Base-by-base conservation (phyloP, 257 asterid genomes). In the Marsdenia floribunda region DNA sequence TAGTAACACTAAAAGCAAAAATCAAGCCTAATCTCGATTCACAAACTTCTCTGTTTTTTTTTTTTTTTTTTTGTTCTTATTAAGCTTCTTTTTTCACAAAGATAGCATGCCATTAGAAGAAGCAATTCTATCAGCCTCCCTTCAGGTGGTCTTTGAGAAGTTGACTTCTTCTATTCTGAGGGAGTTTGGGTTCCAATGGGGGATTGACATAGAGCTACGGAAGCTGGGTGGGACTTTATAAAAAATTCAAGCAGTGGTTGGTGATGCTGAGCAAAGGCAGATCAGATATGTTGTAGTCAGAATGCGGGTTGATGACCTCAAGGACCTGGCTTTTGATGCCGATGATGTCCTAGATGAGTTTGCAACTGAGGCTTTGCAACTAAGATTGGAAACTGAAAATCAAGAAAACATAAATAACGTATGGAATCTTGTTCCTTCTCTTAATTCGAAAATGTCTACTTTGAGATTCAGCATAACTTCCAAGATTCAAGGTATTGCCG, bases 261-360 rank as follows among this genome's bases (percentile, higher is more conserved):
- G 54, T 49, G 65, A 59, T 59, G 29, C 65, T n/a, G 65, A 59
- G 65, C 35, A 59, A 35, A 59, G 65, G 65, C 65, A 59, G 65
- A 59, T 59, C 65, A 59, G 37, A 33, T 1, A 59, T 22, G 14
- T 0, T n/a, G 37, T 37, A 5, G 65, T 59, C 14, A 59, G 21
- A 8, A n/a, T 5, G 33, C 22, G 65, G 65, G 18, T 5, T 2
- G 65, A 59, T 59, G 65, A 59, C 65, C 65, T 59, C 33, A 59
- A 59, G 65, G 37, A 59, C 37, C 65, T 59, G 65, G 65, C 65
- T 59, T 59, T 59, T n/a, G 65, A 59, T 59, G 65, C 65, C 24
- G 65, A 59, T 59, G 65, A 59, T 46, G 14, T 46, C 47, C 50
- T 46, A 14, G 50, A 46, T 46, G 50, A 46, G 50, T 46, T 46